Conservation (phyloP, 116 monocot species). For the Trichopus zeylanicus region DNA sequence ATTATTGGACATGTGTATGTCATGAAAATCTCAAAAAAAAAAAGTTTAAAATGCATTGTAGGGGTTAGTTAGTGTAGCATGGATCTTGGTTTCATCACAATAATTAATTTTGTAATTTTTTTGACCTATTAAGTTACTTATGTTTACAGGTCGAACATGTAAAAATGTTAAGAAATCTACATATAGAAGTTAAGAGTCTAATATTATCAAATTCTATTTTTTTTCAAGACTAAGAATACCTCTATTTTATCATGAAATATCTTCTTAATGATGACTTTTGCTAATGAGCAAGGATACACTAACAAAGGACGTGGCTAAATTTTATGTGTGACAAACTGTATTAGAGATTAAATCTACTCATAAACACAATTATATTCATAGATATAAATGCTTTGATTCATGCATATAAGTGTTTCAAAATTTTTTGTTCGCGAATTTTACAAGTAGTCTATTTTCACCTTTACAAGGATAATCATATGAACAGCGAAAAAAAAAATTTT, state of each 20-base stretch:
- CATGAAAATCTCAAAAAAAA: constrained; percentile 9
- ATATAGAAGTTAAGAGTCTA: constrained; percentile 9
- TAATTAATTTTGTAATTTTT: background rate
- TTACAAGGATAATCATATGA: constrained; percentile 56
- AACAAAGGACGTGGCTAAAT: constrained; percentile 11
- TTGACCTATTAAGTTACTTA: background rate
- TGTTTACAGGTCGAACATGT: constrained; percentile 14
- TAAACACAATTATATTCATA: constrained; percentile 13
- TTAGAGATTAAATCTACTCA: constrained; percentile 11
- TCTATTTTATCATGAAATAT: constrained; percentile 16
- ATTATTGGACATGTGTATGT: constrained; percentile 6
- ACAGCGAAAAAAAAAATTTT: no score
- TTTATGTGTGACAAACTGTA: constrained; percentile 9
- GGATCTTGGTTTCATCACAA: background rate
- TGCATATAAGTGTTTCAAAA: background rate
- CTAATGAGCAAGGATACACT: constrained; percentile 13
- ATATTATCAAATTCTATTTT: constrained; percentile 7
- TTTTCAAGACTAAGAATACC: constrained; percentile 11
- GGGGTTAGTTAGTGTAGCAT: constrained; percentile 6
- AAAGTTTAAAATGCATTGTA: constrained; percentile 15
- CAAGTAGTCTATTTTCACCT: background rate
- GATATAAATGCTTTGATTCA: background rate
- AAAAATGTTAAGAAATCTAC: constrained; percentile 13
- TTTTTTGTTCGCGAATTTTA: background rate
- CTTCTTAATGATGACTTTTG: constrained; percentile 14